Evolutionary conservation across 129 eudicot genomes (phyloP).

Genomic region (Sambucus nigra): DNA sequence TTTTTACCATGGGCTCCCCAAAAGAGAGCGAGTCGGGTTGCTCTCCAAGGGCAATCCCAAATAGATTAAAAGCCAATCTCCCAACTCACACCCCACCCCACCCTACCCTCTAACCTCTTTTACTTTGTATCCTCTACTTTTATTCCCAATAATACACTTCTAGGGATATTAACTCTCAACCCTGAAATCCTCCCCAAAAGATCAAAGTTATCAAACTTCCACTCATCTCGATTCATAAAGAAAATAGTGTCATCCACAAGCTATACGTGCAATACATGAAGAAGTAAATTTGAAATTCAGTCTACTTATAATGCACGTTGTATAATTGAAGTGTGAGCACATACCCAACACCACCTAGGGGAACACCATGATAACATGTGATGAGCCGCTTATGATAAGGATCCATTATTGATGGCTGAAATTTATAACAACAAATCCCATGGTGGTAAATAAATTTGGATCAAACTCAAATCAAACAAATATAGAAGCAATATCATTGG

Average conservation of each 20-base stretch:
- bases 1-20: too few species aligned
- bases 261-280: not conserved
- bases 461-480: not conserved
- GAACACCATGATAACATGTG: slow-evolving; percentile 41
- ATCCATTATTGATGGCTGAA: slow-evolving; percentile 27
- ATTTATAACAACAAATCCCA: not conserved
- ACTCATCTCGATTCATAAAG: not conserved
- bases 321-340: not conserved
- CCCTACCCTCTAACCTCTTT: too few species aligned
- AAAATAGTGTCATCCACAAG: not conserved
- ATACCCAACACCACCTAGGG: slow-evolving; percentile 49
- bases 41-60: too few species aligned
- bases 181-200: not conserved
- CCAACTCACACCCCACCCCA: too few species aligned
- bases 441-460: not conserved
- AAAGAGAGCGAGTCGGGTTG: too few species aligned
- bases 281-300: not conserved
- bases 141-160: too few species aligned
- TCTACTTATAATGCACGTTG: not conserved
- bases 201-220: not conserved
- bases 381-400: slow-evolving; percentile 29
- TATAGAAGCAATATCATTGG: not conserved
- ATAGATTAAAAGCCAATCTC: too few species aligned
- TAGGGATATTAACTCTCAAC: too few species aligned
- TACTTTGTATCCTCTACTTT: too few species aligned